Base-by-base conservation (phyloP, 169 alveolate genomes). In the Cystoisospora suis region DNA sequence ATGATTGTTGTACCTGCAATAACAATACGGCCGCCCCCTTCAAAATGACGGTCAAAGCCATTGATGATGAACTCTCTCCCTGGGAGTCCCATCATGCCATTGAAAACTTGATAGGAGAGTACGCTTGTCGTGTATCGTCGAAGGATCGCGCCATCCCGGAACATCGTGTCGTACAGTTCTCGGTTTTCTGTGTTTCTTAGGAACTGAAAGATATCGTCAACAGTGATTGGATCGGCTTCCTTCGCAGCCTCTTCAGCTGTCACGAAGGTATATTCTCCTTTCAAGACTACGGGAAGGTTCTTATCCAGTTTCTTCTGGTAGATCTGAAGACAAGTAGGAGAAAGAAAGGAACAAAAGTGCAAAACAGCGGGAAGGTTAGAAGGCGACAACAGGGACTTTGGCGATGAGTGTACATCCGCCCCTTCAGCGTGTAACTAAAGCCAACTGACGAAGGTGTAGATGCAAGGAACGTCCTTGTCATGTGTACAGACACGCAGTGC, bases 31-130 rank as follows among this genome's bases (percentile, higher is more conserved):
- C 44, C 32, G 47, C 83, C 83, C 59, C 56, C 45, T 38, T 72
- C 83, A 38, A 36, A 72, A 38, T 72, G 83, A 38, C 83, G 83
- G 44, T 72, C 83, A 56, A 72, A 72, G 27, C 83, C 83, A 38
- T 72, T 72, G n/a, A 72, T 72, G 53, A 72, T 72, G 83, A 72
- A 72, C 44, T 72, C 83, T 40, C 83, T 32, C n/a, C 83, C 83
- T 4, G 83, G 83, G 20, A 72, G 56, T 0, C 83, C 83, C 83
- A 72, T 72, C 83, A 72, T 72, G 20, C 83, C 83, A 72, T 72
- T 72, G 83, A 72, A 72, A 36, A 72, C 83, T 38, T 72, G 83
- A 38, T 72, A 72, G 7, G 83, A 72, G 12, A 72, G 27, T 7
- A 72, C 83, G 56, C 83, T 72, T 20, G 83, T 36, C 0, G 23